Evolutionary conservation across 768 basidiomycete genomes (phyloP), one percentile per base, ranked within the genome.

Genomic region (Auriscalpium orientale): DNA sequence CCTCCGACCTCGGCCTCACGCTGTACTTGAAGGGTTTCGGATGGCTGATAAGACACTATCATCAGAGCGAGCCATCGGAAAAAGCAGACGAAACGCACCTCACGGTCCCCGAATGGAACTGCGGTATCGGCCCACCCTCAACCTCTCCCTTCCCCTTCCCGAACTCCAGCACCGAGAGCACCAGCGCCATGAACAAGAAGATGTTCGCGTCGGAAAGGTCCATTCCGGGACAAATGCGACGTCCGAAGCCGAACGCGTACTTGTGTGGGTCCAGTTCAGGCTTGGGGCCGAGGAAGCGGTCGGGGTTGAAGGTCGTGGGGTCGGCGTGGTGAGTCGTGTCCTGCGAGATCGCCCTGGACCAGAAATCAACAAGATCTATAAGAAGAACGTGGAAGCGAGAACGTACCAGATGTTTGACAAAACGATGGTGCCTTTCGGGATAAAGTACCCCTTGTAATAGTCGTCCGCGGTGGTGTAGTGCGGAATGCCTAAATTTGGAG

Each of bases 351-450:
- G 22, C 28, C 55, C 59, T 61, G 50, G 18, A 43, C 50, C 44
- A 58, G 15, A 8, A 8, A 2, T 35, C n/a, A 35, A 10, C 18
- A 9, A 28, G 28, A 28, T 28, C 2, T 5, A 28, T 4, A 4
- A 3, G 28, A 28, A 5, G 7, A 16, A 13, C 38, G 34, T 28
- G 15, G 40, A 35, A 45, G 16, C 33, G 9, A 3, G n/a, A 10
- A 47, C 57, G 44, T 20, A 61, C 65, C 64, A 66, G 12, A 62
- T 40, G 45, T 66, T 65, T 15, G 51, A 34, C 38, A 66, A 40
- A 20, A 62, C 53, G 13, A 60, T 43, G 8, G 56, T 56, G n/a
- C 62, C 64, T 18, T 61, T 61, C 12, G 65, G 65, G n/a, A 66
- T 65, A 38, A 58, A 55, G 49, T 57, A 65, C 3, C 54, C 54